Conservation (phyloP, 257 asterid genomes). For the Solanum habrochaites region DNA sequence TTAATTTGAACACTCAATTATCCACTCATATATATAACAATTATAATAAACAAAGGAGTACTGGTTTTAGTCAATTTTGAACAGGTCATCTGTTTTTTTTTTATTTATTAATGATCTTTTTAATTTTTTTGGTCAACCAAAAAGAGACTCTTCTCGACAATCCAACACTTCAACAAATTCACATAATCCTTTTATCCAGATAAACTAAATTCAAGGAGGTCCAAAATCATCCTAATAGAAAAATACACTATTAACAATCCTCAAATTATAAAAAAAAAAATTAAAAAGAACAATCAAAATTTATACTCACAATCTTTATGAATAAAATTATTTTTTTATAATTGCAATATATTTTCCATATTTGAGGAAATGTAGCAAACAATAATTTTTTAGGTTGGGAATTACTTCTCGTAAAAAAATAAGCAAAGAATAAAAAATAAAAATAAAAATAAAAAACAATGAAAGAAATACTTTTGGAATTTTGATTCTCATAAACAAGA, state of each 20-base stretch:
- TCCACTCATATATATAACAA: background rate
- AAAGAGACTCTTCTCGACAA: background rate
- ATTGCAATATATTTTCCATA: background rate
- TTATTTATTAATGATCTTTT: background rate
- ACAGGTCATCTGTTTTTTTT: background rate
- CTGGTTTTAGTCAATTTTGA: background rate
- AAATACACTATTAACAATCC: no score
- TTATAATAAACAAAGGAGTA: background rate
- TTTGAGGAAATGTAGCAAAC: background rate
- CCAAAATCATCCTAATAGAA: accelerated
- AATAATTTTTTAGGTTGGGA: background rate
- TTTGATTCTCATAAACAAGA: background rate
- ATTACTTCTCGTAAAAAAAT: background rate
- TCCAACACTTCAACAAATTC: no score
- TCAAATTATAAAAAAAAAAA: no score
- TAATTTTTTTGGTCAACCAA: background rate
- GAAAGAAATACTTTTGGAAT: background rate
- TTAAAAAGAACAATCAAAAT: no score
- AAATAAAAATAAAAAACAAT: background rate
- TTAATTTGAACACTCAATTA: background rate
- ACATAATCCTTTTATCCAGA: background rate
- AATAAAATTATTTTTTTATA: no score
- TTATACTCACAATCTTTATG: background rate
- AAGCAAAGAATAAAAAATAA: no score
- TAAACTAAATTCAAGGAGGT: background rate